Base-by-base conservation (phyloP, 768 basidiomycete genomes). In the Pulveroboletus ravenelii region DNA sequence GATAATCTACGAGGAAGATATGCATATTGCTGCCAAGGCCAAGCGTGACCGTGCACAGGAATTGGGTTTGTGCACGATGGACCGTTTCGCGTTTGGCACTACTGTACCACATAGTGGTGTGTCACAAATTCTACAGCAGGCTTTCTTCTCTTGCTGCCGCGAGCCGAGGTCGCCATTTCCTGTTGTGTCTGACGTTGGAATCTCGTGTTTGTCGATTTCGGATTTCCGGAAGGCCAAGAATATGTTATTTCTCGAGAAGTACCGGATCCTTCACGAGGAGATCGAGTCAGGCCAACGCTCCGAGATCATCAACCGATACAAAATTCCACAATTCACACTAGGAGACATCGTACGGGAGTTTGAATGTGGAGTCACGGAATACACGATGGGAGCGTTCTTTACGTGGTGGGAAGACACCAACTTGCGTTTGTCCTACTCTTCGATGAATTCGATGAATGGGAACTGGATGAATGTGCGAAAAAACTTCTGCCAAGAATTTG, bases 1-100 rank as follows among this genome's bases (percentile, higher is more conserved):
- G 13, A 70, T 83, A 6, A 85, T 90, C 0, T 97, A 95, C 59
- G 93, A 96, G 58, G 70, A 82, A 39, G 91, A 96, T 66, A 71
- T 96, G 59, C n/a, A 34, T 29, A 41, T 32, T 14, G 49, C 37
- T 15, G 44, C 42, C 4, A 15, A 18, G 18, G 48, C 23, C 7
- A 38, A 15, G 34, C 32, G 30, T 10, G 32, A 42, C 7, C 37
- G 35, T 12, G 57, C 34, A 37, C 43, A 29, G 32, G 48, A 50
- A 37, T 13, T 44, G 13, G 84, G 81, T 10, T 67, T 90, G 15
- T 90, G 93, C 59, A 79, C 85, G 6, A 74, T 96, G 50, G 79
- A 79, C 48, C 96, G 93, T 72, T 97, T 96, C 73, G 85, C 89
- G 0, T 96, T 62, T 35, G 25, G 39, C 18, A 12, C 53, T 10